Conservation (phyloP, 2,329 filamentous ascomycete species). For the Apiospora sp. region DNA sequence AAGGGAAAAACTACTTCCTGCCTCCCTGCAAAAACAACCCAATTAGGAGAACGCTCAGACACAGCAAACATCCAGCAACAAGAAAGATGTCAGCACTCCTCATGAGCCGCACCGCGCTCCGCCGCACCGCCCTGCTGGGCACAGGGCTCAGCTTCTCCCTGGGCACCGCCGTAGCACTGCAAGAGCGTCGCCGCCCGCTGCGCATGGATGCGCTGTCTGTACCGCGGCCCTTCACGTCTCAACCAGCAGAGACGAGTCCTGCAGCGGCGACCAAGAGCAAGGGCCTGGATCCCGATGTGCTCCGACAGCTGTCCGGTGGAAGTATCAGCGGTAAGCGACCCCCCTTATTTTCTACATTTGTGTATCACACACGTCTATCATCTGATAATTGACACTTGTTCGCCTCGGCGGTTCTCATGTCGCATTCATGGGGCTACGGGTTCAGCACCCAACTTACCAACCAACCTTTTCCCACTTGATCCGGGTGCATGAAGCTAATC, state of each 20-base stretch:
- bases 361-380: constrained; percentile 27
- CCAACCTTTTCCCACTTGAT: background rate
- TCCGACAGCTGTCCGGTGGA: constrained; percentile 61
- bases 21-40: background rate
- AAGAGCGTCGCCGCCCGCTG: constrained; percentile 32
- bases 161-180: constrained; percentile 38
- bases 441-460: background rate
- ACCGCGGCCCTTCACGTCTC: constrained; percentile 29
- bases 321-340: constrained; percentile 56
- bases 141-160: constrained; percentile 45
- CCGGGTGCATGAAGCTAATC: background rate
- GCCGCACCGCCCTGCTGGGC: constrained; percentile 37
- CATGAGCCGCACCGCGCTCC: constrained; percentile 38
- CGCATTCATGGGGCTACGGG: background rate
- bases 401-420: background rate
- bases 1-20: background rate
- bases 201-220: constrained; percentile 36
- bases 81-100: constrained; percentile 28
- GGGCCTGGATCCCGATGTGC: constrained; percentile 45
- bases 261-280: constrained; percentile 29
- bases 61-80: background rate
- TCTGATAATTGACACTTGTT: constrained; percentile 26
- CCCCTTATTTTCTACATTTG: background rate
- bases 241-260: constrained; percentile 24
- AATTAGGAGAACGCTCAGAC: background rate